Evolutionary conservation across 345 rosid genomes (phyloP).

Genomic region (Adansonia digitata): DNA sequence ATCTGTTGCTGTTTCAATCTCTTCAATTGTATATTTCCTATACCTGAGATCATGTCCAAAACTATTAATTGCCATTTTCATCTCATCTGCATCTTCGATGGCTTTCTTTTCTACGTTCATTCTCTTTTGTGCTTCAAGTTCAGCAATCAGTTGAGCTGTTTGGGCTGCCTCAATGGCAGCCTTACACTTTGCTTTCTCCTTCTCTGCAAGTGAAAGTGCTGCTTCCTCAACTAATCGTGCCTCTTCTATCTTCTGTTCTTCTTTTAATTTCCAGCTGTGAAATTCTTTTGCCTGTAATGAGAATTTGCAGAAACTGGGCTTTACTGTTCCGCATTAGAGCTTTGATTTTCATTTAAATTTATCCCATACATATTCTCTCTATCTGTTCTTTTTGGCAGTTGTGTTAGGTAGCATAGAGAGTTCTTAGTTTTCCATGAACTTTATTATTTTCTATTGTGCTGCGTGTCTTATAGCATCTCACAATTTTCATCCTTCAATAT

Average conservation of each 20-base stretch:
- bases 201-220: conserved; percentile 50
- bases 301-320: not conserved
- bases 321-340: too few species aligned
- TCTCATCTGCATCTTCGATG: conserved; percentile 28
- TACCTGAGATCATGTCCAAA: conserved; percentile 34
- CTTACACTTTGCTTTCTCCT: conserved; percentile 53
- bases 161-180: conserved; percentile 60
- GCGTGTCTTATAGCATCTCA: not conserved
- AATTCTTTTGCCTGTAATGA: conserved; percentile 49
- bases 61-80: conserved; percentile 33
- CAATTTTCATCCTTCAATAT: too few species aligned
- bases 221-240: conserved; percentile 52
- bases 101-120: conserved; percentile 40
- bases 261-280: conserved; percentile 50
- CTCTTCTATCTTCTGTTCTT: conserved; percentile 44
- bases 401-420: not conserved
- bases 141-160: conserved; percentile 47
- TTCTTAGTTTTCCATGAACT: not conserved
- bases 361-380: too few species aligned
- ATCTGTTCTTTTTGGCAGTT: not conserved
- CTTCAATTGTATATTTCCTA: conserved; percentile 61
- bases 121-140: conserved; percentile 58
- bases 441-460: not conserved
- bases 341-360: too few species aligned
- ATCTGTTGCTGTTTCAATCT: conserved; percentile 69